Percentiles rank a stretch among this genome's conserved stretches.
Conservation (phyloP, 1,284 basidiomycete genomes). For the Tylopilus sp. region DNA sequence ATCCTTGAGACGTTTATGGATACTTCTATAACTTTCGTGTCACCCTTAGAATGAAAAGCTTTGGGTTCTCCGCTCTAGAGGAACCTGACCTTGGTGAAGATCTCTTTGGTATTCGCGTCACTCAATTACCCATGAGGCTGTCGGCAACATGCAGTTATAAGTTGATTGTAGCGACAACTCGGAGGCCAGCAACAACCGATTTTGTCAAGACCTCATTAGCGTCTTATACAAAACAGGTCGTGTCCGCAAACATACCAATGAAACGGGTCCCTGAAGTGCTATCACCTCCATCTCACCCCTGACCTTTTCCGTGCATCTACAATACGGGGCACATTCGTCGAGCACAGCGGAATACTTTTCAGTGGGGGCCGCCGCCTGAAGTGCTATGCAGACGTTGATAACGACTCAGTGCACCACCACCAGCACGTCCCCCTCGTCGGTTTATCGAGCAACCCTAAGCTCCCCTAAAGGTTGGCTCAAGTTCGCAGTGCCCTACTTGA, state of each 20-base stretch:
- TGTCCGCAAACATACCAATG: slow-evolving; percentile 63
- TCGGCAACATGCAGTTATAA: too few species aligned
- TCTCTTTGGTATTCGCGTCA: too few species aligned
- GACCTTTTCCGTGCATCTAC: slow-evolving; percentile 75
- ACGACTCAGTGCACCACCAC: slow-evolving; percentile 17
- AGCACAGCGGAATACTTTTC: slow-evolving; percentile 66
- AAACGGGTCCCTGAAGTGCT: slow-evolving; percentile 81
- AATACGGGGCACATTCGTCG: slow-evolving; percentile 77
- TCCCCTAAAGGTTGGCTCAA: too few species aligned
- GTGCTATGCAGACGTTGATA: slow-evolving; percentile 12
- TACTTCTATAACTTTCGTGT: too few species aligned
- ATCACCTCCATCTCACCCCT: slow-evolving; percentile 90
- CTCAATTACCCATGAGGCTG: too few species aligned
- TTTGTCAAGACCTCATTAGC: slow-evolving; percentile 56
- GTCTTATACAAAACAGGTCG: not conserved
- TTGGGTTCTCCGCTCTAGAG: too few species aligned
- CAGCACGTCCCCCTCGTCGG: slow-evolving; percentile 25
- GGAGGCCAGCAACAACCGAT: slow-evolving; percentile 89
- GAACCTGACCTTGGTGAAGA: too few species aligned
- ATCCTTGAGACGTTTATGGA: too few species aligned
- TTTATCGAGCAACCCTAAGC: slow-evolving; percentile 36
- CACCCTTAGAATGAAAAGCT: too few species aligned
- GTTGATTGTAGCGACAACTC: too few species aligned
- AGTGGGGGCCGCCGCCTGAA: too few species aligned
- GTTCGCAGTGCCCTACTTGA: too few species aligned